Conservation (phyloP, 305 asterid species). For the Rubia tinctorum region DNA sequence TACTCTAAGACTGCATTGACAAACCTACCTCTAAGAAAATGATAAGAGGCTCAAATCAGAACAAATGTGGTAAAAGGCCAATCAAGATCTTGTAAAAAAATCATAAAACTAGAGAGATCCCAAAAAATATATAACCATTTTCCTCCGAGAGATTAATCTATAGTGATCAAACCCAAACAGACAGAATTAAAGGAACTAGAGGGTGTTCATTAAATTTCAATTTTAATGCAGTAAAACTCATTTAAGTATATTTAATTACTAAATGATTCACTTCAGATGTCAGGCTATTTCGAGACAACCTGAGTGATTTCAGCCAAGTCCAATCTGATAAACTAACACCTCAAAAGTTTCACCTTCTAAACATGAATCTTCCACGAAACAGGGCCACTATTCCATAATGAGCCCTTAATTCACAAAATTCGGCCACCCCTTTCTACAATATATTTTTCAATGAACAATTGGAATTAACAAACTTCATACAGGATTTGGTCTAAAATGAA, state of each 20-base stretch:
- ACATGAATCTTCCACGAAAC: background rate
- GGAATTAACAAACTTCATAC: background rate
- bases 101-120: background rate
- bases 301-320: background rate
- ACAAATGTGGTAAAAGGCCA: background rate
- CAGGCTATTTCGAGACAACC: background rate
- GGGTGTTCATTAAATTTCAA: background rate
- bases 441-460: background rate
- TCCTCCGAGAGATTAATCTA: background rate
- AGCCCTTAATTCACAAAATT: too few species aligned
- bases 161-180: background rate
- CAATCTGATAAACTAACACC: background rate
- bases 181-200: background rate
- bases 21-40: background rate
- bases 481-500: background rate
- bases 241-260: background rate
- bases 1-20: background rate
- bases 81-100: background rate
- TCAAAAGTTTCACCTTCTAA: background rate
- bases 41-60: background rate
- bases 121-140: background rate
- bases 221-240: background rate
- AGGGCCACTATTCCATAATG: background rate
- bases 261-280: background rate
- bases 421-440: constrained; percentile 6